Evolutionary conservation across 1,284 basidiomycete species (phyloP), one percentile per base, ranked within the genome.

Genomic region (Ganoderma sinense): DNA sequence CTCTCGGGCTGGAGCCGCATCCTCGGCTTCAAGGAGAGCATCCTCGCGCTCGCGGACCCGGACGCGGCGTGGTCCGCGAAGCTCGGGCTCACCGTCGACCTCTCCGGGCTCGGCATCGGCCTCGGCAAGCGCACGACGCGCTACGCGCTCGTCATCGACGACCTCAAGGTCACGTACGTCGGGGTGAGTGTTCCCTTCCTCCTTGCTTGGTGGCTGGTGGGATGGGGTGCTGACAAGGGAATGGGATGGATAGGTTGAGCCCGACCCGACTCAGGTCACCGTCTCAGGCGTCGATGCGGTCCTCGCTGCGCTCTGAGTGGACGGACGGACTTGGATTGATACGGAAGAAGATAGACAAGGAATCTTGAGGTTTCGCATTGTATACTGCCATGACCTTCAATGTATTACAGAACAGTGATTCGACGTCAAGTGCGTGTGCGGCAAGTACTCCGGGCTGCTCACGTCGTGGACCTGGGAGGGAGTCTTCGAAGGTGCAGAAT

Each of bases 1-100:
- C 86, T 93, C 87, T 90, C 87, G 74, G 94, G 89, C 64, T 95
- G 94, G 92, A 90, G 85, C 23, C 87, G 91, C 64, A 84, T 89
- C 68, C 85, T 89, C 74, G 89, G 89, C 10, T 83, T 91, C 75
- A 88, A 91, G 79, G 92, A 95, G 79, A 90, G 91, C 84, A 94
- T 68, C 65, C 61, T 77, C 83, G 88, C 62, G 33, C 86, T 93
- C 74, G 88, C 89, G 51, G 94, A 95, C 79, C 75, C 85, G 33
- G 79, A 86, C 69, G 88, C 88, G 29, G 79, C 84, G 70, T 95
- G 92, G 90, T 91, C 91, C 65, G 82, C 82, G 61, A 77, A 82
- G 55, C 80, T 94, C 59, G 91, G 90, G 31, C 86, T 93, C 65
- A 82, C 83, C 58, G 69, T 89, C 69, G 92, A 94, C 78, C 82